Base-by-base conservation (phyloP, 805 yeast species). In the Allodekkera sacchari region DNA sequence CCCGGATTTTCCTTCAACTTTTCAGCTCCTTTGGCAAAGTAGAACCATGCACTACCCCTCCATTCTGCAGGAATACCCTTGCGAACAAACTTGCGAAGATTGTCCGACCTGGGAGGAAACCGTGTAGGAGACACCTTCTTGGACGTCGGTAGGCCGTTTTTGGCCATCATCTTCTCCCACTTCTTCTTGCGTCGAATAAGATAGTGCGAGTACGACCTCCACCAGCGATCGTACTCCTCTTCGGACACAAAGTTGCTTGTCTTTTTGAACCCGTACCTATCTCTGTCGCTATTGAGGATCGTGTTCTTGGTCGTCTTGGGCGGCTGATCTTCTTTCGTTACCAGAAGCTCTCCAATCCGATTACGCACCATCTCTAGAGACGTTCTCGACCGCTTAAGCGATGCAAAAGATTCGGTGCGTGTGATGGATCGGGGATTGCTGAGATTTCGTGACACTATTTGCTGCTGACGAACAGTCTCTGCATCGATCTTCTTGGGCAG, bases 11-110 rank as follows among this genome's bases (percentile, higher is more conserved):
- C 73, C 42, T 70, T 74, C 35, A 85, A 56, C 42, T 68, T 68
- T n/a, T 59, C 57, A 25, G 44, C 39, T 3, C 97, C 98, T 17
- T 77, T 77, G 7, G 95, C 94, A 55, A 83, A 89, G 62, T 76
- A 79, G 67, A 92, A 89, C 98, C 98, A 89, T 1, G 96, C 96
- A 42, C 74, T 72, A 1, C 98, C 98, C 43, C 98, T 64, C 96
- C 96, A 89, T 51, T 85, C 96, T 0, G 95, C 88, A 0, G 98
- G 97, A 8, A 89, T 78, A 9, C 98, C 98, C 52, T 83, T 83
- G 34, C 96, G 69, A 9, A 92, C 74, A 47, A 83, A 78, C 36
- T 94, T 69, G 48, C 82, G 80, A 41, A 85, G 63, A 43, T 81
- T 84, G 36, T 79, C 88, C 3, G 87, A 79, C 38, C 70, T 71